Conservation (phyloP, 805 yeast species). For the Dipodascopsis tothii region DNA sequence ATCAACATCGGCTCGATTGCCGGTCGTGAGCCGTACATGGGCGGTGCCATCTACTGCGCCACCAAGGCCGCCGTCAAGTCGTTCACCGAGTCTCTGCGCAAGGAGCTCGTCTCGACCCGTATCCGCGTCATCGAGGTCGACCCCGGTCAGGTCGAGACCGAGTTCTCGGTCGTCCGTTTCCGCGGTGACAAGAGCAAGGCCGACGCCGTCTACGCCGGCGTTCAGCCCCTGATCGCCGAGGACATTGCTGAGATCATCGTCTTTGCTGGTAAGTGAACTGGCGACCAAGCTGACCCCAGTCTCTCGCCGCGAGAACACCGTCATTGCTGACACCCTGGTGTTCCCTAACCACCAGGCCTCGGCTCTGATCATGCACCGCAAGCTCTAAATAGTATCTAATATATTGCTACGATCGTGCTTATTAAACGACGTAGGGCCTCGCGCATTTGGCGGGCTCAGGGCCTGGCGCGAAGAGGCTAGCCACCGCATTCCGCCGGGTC, state of each 20-base stretch:
- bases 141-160: slow-evolving; percentile 77
- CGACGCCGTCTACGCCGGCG: slow-evolving; percentile 55
- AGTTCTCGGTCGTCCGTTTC: slow-evolving; percentile 44
- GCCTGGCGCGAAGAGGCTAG: no score
- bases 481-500: no score
- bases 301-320: slow-evolving; percentile 63
- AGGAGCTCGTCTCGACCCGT: slow-evolving; percentile 63
- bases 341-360: slow-evolving; percentile 66
- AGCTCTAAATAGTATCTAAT: no score
- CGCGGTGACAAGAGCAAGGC: slow-evolving; percentile 57
- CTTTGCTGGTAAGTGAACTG: slow-evolving; percentile 36
- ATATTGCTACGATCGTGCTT: no score
- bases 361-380: slow-evolving; percentile 23
- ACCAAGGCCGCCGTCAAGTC: slow-evolving; percentile 56
- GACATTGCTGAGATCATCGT: slow-evolving; percentile 72
- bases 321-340: slow-evolving; percentile 71
- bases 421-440: no score
- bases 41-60: slow-evolving; percentile 65
- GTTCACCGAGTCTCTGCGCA: slow-evolving; percentile 55
- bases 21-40: slow-evolving; percentile 53
- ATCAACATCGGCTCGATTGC: slow-evolving; percentile 64
- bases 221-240: slow-evolving; percentile 62
- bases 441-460: no score
- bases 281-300: slow-evolving; percentile 24
- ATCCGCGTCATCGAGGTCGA: slow-evolving; percentile 66